Percentiles rank a stretch among this genome's conserved stretches.
These are phyloP conservation scores for Amylocarpus encephaloides DNA, from an alignment of 2,329 filamentous ascomycete genomes.

Conservation along the genomic window DNA sequence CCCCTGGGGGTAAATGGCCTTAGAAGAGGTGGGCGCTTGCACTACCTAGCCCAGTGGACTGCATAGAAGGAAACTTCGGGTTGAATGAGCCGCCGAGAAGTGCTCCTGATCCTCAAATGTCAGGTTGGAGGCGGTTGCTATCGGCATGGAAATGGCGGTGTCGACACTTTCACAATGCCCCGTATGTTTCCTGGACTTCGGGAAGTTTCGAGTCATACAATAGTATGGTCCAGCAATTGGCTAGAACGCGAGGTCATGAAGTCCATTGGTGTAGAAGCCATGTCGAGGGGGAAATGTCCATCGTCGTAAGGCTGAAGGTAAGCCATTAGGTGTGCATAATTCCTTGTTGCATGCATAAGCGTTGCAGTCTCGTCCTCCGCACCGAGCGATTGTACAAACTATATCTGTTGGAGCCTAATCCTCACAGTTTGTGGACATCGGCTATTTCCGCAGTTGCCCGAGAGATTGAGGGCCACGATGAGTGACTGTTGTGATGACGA, in stretches of 20 bases:
- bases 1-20: too few relatives aligned
- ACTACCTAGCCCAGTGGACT: too few relatives aligned
- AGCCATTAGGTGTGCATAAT: neutral
- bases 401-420: neutral
- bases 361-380: neutral
- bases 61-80: neutral
- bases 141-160: neutral
- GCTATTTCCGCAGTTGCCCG: neutral
- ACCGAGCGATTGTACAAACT: neutral
- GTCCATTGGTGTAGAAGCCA: neutral
- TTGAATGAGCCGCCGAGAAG: neutral
- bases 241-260: neutral
- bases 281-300: neutral
- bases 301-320: slow-evolving; percentile 6
- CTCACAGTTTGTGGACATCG: neutral
- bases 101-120: neutral
- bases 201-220: neutral
- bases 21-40: too few relatives aligned
- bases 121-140: neutral
- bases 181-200: neutral
- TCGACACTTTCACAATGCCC: neutral
- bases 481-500: too few relatives aligned
- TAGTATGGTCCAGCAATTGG: neutral
- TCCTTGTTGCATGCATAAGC: neutral
- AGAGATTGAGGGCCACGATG: too few relatives aligned